phyloP scores from a whole-genome alignment of 352 stramenopile genomes.

The Phytophthora kernoviae region DNA sequence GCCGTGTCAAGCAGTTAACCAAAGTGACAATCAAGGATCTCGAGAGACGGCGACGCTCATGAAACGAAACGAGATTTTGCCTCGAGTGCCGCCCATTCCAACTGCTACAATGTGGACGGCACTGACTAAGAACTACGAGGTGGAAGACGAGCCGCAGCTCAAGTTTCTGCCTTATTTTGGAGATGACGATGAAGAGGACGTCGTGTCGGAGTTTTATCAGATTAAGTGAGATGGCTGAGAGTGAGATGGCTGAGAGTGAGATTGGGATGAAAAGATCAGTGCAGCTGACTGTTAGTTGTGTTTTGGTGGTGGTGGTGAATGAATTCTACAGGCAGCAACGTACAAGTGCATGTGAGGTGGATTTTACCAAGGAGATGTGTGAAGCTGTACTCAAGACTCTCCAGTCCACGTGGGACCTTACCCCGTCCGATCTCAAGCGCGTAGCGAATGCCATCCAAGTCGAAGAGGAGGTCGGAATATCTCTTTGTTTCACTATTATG shows the following conservation, averaged over 20 bases:
- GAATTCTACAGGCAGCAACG: slow-evolving; percentile 48
- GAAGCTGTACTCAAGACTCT: slow-evolving; percentile 66
- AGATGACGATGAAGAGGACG: slow-evolving; percentile 85
- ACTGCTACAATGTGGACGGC: slow-evolving; percentile 80
- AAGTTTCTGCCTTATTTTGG: slow-evolving; percentile 75
- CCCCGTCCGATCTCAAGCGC: slow-evolving; percentile 52
- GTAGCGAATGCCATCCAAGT: slow-evolving; percentile 70
- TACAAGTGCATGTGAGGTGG: slow-evolving; percentile 70
- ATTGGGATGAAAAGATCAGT: background rate
- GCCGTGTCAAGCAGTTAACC: slow-evolving; percentile 17
- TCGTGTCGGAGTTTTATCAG: slow-evolving; percentile 85
- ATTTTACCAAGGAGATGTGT: slow-evolving; percentile 79
- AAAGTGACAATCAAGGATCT: slow-evolving; percentile 38
- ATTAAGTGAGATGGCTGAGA: slow-evolving; percentile 58
- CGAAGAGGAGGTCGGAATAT: slow-evolving; percentile 44
- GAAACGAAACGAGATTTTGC: slow-evolving; percentile 52
- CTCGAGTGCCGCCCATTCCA: slow-evolving; percentile 51
- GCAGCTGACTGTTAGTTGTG: slow-evolving; percentile 1
- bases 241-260: background rate
- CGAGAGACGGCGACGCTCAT: slow-evolving; percentile 30
- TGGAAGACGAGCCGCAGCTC: slow-evolving; percentile 87
- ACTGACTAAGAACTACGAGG: slow-evolving; percentile 81
- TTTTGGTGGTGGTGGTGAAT: background rate
- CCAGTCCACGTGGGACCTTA: slow-evolving; percentile 76
- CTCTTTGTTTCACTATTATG: background rate